Evolutionary conservation across 208 protist species (phyloP), one percentile per base, ranked within the genome.

Genomic region (Leishmania tropica): DNA sequence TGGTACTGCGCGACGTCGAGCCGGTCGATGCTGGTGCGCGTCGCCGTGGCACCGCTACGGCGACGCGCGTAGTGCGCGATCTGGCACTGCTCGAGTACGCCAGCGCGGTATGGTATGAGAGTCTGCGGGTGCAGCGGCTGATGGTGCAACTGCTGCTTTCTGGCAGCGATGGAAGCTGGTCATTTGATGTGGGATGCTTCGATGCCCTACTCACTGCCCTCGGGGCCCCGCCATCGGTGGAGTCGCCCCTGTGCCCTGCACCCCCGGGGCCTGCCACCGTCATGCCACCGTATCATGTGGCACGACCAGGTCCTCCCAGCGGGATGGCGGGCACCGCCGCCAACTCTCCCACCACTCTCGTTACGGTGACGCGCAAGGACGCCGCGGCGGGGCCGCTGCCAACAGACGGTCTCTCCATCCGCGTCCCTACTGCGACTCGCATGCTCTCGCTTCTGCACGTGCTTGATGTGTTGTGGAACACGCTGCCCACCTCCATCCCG

Each of bases 91-190:
- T 87, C 13, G 78, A 85, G 60, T 84, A 83, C 56, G 78, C 78
- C 45, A 81, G 82, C 62, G 83, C 84, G 0, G 70, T 80, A 48
- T 96, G 90, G 85, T 88, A 89, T 45, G 92, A 92, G 82, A 90
- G 88, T 10, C 76, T 94, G 45, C 87, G 92, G n/a, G 89, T 96
- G 75, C 83, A 94, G 84, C 88, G 92, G 45, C 83, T 96, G 17
- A 90, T 93, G 85, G 75, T 81, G 17, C 85, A 91, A n/a, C 79
- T 79, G 11, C 74, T 95, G 5, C 82, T 93, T 17, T 62, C 64
- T 35, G 76, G 58, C 35, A 53, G 28, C 76, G 2, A 37, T 45
- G 75, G 62, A 17, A 31, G 60, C 60, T 80, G 76, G 76, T 51
- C 42, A 4, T 80, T 80, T 37, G 76, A 73, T 40, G 76, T 68